These are phyloP conservation scores for Naganishia friedmannii DNA, from an alignment of 768 basidiomycete genomes.

Conservation along the genomic window DNA sequence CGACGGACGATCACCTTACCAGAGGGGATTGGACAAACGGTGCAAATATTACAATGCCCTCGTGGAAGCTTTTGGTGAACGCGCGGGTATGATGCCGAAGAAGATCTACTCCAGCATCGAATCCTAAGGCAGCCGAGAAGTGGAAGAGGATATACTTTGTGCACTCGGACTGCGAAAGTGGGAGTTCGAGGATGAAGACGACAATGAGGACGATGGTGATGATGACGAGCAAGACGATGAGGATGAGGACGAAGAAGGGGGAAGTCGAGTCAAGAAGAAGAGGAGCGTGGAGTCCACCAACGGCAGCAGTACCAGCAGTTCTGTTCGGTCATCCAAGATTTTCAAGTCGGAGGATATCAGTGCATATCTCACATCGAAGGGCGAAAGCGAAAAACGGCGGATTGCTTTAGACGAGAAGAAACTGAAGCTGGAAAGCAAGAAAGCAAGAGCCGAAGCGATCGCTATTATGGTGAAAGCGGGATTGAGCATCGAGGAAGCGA, in stretches of 20 bases:
- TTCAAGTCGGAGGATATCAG: background rate
- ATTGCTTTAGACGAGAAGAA: background rate
- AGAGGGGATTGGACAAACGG: background rate
- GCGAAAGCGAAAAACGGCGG: background rate
- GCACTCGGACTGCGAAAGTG: background rate
- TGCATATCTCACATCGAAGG: background rate
- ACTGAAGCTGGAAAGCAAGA: background rate
- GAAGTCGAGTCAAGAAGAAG: background rate
- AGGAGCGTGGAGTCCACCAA: background rate
- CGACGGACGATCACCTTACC: background rate
- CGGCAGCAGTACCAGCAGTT: too few relatives aligned
- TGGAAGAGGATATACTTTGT: background rate
- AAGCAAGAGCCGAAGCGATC: background rate
- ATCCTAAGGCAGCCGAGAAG: background rate
- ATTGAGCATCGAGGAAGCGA: background rate
- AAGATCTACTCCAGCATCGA: background rate
- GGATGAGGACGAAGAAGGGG: background rate
- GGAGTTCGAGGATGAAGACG: background rate
- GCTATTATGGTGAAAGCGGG: background rate
- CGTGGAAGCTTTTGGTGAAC: background rate
- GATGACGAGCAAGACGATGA: background rate
- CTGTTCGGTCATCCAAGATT: background rate
- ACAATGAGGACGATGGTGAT: background rate
- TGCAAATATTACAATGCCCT: background rate
- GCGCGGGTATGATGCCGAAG: background rate